Evolutionary conservation across 1,284 basidiomycete species (phyloP), one percentile per base, ranked within the genome.

Genomic region (Heterobasidion irregulare): DNA sequence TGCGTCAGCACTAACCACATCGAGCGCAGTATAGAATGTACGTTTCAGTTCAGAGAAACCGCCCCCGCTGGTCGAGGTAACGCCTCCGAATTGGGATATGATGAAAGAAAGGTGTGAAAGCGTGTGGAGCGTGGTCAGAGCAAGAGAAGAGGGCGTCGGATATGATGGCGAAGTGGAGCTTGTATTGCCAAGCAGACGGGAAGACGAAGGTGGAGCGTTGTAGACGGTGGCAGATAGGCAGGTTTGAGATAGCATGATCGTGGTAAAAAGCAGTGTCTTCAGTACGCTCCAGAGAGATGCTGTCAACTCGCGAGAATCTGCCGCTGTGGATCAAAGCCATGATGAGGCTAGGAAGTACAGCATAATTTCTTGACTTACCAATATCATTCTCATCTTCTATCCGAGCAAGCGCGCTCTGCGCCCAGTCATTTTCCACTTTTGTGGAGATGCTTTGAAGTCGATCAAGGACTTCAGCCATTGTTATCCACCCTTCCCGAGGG

Each of bases 41-140:
- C 79, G 80, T 61, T 84, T 84, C 36, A 90, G 71, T 65, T 89
- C 85, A 16, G 74, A 64, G 61, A 90, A 84, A 0, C 81, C 76
- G 18, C 70, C 70, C 2, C 65, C 64, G 3, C 72, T 66, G 0
- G 78, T 77, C 1, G 78, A 76, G 1, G 78, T 76, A 33, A 86
- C 76, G 7, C 88, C 86, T 3, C 88, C 87, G 61, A 89, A 89
- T 61, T 86, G 79, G 2, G 83, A 78, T 7, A 89, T 77, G 41
- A 89, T 76, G 61, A 86, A 86, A 0, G 86, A 79, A n/a, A 89
- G 70, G 61, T 82, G 77, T 13, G 75, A 79, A 9, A 89, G 72
- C 0, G 76, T 78, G 34, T 75, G 72, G 0, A 90, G 68, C 2
- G 75, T 72, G 9, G 71, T 67, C 6, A 77, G 66, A 1, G 83